These are phyloP conservation scores for Cryptococcus deneoformans DNA, from an alignment of 1,284 basidiomycete species.

Conservation along the genomic window DNA sequence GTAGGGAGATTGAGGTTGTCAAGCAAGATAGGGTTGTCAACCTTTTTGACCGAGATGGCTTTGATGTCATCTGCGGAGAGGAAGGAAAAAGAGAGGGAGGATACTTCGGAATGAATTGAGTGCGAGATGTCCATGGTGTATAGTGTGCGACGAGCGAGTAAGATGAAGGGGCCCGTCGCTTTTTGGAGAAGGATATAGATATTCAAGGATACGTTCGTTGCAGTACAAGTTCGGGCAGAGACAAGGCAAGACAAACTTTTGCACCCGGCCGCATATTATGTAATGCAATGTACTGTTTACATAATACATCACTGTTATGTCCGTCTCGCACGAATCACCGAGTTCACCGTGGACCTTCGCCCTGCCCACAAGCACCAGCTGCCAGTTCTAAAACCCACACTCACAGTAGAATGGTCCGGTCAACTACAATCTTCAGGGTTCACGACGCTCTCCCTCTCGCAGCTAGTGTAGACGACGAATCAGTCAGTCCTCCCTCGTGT, in stretches of 20 bases:
- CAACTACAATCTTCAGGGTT: conserved; percentile 87
- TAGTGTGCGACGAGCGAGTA: background rate
- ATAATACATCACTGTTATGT: too few relatives aligned
- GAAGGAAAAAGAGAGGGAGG: conserved; percentile 86
- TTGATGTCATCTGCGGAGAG: conserved; percentile 87
- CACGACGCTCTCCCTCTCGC: conserved; percentile 87
- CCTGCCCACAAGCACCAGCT: too few relatives aligned
- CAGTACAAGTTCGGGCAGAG: too few relatives aligned
- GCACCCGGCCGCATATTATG: too few relatives aligned
- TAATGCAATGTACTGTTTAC: too few relatives aligned
- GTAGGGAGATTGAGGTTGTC: conserved; percentile 94
- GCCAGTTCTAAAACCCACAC: background rate
- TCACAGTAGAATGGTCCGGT: conserved; percentile 67
- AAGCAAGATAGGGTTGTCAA: conserved; percentile 88
- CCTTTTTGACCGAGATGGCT: conserved; percentile 95
- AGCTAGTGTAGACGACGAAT: conserved; percentile 92
- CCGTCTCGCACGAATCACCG: too few relatives aligned
- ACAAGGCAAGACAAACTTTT: too few relatives aligned
- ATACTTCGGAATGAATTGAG: conserved; percentile 78
- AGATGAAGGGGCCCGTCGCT: background rate
- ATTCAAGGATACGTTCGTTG: background rate
- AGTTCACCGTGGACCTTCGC: too few relatives aligned
- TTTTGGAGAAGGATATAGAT: background rate
- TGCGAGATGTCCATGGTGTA: conserved; percentile 84
- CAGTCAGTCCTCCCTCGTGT: conserved; percentile 55